phyloP scores from a whole-genome alignment of 2,329 filamentous ascomycete species.

The Botryotinia convoluta region DNA sequence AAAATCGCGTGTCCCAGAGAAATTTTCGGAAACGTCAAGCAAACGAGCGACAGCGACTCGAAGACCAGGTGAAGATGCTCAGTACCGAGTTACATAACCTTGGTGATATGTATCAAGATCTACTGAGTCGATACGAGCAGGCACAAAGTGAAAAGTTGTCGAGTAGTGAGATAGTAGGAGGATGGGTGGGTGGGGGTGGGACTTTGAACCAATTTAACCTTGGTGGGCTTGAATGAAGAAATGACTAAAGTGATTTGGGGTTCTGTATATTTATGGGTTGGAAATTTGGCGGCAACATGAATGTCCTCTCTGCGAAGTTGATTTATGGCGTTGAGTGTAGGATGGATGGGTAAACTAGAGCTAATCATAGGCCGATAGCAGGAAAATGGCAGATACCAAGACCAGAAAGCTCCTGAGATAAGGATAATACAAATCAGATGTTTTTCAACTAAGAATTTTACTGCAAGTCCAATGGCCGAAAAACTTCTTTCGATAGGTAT shows the following conservation, averaged over 20 bases:
- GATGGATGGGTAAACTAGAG: slow-evolving; percentile 9
- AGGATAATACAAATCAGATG: not conserved
- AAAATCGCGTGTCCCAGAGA: slow-evolving; percentile 20
- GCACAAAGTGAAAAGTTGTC: slow-evolving; percentile 13
- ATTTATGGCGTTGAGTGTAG: slow-evolving; percentile 6
- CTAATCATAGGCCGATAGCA: slow-evolving; percentile 13
- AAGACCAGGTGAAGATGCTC: slow-evolving; percentile 20
- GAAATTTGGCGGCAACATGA: not conserved
- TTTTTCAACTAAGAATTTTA: not conserved
- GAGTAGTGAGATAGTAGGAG: slow-evolving; percentile 8
- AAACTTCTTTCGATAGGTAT: not conserved
- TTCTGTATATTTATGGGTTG: not conserved
- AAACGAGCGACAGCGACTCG: slow-evolving; percentile 18
- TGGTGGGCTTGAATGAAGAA: slow-evolving; percentile 7
- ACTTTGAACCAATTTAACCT: slow-evolving; percentile 1
- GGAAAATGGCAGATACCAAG: not conserved
- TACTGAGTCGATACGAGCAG: slow-evolving; percentile 16
- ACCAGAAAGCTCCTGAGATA: slow-evolving; percentile 1
- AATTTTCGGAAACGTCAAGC: slow-evolving; percentile 22
- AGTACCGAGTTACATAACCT: slow-evolving; percentile 17
- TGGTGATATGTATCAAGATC: slow-evolving; percentile 16
- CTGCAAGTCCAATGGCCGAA: not conserved
- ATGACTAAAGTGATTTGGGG: not conserved
- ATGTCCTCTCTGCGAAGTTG: not conserved
- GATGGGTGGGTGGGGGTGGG: slow-evolving; percentile 4